These are phyloP conservation scores for Chlorella variabilis DNA, from an alignment of 163 green algal genomes.

Conservation along the genomic window DNA sequence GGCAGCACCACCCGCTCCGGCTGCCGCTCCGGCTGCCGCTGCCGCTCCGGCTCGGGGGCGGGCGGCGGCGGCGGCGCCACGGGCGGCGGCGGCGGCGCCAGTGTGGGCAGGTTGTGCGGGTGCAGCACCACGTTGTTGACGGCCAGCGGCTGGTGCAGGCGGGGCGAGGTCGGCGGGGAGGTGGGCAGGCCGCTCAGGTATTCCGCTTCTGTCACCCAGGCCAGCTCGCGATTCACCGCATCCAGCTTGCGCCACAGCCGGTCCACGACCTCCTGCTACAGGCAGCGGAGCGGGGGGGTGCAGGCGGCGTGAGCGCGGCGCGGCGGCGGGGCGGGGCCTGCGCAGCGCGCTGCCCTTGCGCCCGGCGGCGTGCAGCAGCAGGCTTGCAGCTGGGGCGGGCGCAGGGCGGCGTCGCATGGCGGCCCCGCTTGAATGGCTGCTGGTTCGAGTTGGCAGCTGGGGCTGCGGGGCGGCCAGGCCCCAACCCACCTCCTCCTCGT, in stretches of 20 bases:
- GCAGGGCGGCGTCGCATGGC: no score
- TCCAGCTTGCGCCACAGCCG: constrained; percentile 9
- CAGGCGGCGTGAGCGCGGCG: neutral
- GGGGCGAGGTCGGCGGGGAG: neutral
- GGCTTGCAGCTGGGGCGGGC: no score
- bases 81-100: neutral
- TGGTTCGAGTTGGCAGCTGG: no score
- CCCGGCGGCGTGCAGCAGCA: no score
- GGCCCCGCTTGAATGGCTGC: no score
- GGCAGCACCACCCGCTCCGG: neutral
- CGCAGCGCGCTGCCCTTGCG: no score
- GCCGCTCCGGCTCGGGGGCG: neutral
- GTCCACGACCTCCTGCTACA: neutral
- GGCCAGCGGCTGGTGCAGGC: neutral
- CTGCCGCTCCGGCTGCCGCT: neutral
- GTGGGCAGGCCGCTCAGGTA: constrained; percentile 1
- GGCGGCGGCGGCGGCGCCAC: neutral
- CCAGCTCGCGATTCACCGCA: constrained; percentile 31
- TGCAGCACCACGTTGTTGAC: constrained; percentile 9
- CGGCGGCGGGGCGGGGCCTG: no score
- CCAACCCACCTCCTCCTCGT: constrained; percentile 13
- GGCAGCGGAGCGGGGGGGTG: neutral
- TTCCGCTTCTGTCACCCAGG: constrained; percentile 22
- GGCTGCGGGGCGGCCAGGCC: no score
- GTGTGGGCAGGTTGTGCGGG: neutral